Evolutionary conservation across 352 stramenopile species (phyloP), one percentile per base, ranked within the genome.

Genomic region (Phytophthora cactorum): DNA sequence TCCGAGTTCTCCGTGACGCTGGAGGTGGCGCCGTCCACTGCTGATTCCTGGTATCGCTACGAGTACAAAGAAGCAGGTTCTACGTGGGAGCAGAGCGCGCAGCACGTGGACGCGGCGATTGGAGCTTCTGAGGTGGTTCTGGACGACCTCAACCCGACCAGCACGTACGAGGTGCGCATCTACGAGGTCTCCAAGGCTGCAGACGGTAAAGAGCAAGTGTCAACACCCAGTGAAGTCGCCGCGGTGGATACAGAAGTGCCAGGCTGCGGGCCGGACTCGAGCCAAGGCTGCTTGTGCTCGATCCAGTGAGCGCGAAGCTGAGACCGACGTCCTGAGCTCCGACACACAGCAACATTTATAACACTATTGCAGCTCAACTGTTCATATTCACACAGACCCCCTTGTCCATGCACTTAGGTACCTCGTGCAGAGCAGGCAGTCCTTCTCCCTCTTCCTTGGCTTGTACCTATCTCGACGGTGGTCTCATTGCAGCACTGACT

Each of bases 201-300:
- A 11, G 69, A 84, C 38, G 78, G 72, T 25, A 65, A 74, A 17
- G 73, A 87, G 36, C 49, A 79, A 28, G 59, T 91, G 9, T 92
- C 84, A 14, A 31, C 47, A 27, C 79, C 86, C 28, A 95, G 87
- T 66, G 81, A 92, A 63, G 71, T 89, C 17, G 89, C 88, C 0
- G 89, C 87, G 0, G 89, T 96, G n/a, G 89, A 96, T 60, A 96
- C 89, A 1, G 87, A 96, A 59, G 89, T 96, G 34, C 89, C 89
- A 2, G 85, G 89, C 14, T 96, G 89, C 66, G 82, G 82, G 10
- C 87, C 89, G 2, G 76, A 93, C 52, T 78, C 82, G 15, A 41
- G 45, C 12, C 75, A 76, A 51, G 59, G 64, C 34, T 86, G 75
- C 10, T 43, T 72, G 32, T 89, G 79, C 58, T 63, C 76, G 29